A percentile compares a stretch with the other conserved stretches of the same genome.
Evolutionary conservation across 805 yeast species (phyloP).

Genomic region (Candida maesae): DNA sequence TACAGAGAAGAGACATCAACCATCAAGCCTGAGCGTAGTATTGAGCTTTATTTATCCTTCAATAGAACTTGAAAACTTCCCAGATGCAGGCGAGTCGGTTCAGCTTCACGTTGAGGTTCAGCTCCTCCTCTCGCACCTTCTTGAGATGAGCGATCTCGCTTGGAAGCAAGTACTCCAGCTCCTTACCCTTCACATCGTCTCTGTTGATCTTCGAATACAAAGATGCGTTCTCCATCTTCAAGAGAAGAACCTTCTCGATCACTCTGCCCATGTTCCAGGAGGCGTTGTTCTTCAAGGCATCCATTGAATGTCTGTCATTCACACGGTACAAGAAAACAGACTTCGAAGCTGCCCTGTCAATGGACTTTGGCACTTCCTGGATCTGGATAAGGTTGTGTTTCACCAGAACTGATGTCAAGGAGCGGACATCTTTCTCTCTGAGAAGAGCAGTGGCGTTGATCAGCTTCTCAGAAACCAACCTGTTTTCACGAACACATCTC

Average conservation of each 20-base stretch:
- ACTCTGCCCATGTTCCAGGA: slow-evolving; percentile 44
- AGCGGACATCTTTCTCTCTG: slow-evolving; percentile 73
- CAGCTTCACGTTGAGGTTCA: slow-evolving; percentile 49
- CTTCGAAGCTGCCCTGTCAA: slow-evolving; percentile 87
- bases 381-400: slow-evolving; percentile 73
- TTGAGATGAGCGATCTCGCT: slow-evolving; percentile 73
- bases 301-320: slow-evolving; percentile 48
- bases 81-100: slow-evolving; percentile 53
- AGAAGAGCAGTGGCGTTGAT: slow-evolving; percentile 72
- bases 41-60: not conserved
- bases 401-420: slow-evolving; percentile 61
- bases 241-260: slow-evolving; percentile 47
- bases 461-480: slow-evolving; percentile 79
- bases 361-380: slow-evolving; percentile 91
- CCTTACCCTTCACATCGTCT: slow-evolving; percentile 85
- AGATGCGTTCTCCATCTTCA: slow-evolving; percentile 58
- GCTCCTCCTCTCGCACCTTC: slow-evolving; percentile 54
- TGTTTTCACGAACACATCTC: slow-evolving; percentile 67
- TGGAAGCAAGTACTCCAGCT: slow-evolving; percentile 66
- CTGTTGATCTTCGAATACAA: slow-evolving; percentile 78
- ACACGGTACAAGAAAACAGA: slow-evolving; percentile 81
- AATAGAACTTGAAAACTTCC: slow-evolving; percentile 45
- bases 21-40: no score
- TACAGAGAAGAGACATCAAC: no score
- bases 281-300: slow-evolving; percentile 43